Base-by-base conservation (phyloP, 2,329 filamentous ascomycete species). In the Escovopsis sp. region DNA sequence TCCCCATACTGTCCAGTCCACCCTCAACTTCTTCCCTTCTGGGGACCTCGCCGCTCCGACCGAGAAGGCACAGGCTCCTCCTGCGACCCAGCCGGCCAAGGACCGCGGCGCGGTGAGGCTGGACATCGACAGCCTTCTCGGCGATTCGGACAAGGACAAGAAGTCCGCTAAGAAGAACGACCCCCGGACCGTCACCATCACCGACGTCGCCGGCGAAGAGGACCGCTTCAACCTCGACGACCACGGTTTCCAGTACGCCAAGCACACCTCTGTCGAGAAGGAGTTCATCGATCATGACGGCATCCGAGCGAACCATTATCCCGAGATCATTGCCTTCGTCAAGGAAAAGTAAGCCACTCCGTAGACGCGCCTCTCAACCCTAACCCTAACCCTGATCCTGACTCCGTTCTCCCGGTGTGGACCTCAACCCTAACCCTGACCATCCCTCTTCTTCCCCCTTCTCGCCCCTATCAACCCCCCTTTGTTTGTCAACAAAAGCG, bases 241-340 rank as follows among this genome's bases (percentile, higher is more conserved):
- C 29, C 48, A 58, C 19, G 58, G 57, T 1, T 62, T 62, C 43
- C 53, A 61, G 36, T 43, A 58, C 21, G 37, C 51, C 25, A 42
- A 34, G 1, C 50, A 56, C 25, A 33, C 40, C 0, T 47, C 53
- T 2, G 38, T 43, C 8, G 57, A 61, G 45, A 57, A 55, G 39
- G 50, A 56, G 19, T 62, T 62, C 37, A 3, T 44, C 2, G 68
- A 79, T 43, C 74, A 81, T 35, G 68, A 67, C 2, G 62, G 65
- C 23, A 76, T 87, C 53, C 68, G 73, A 49, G 48, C 60, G 4
- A 60, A 66, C 5, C 87, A 86, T 56, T 87, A 87, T 53, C 68
- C 76, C 0, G 80, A 86, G 50, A 72, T 81, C 3, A 75, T 83
- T 50, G 56, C 72, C 33, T 52, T 85, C 15, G 53, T 86, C 0